Evolutionary conservation across 768 basidiomycete species (phyloP), one percentile per base, ranked within the genome.

Genomic region (Hericium coralloides): DNA sequence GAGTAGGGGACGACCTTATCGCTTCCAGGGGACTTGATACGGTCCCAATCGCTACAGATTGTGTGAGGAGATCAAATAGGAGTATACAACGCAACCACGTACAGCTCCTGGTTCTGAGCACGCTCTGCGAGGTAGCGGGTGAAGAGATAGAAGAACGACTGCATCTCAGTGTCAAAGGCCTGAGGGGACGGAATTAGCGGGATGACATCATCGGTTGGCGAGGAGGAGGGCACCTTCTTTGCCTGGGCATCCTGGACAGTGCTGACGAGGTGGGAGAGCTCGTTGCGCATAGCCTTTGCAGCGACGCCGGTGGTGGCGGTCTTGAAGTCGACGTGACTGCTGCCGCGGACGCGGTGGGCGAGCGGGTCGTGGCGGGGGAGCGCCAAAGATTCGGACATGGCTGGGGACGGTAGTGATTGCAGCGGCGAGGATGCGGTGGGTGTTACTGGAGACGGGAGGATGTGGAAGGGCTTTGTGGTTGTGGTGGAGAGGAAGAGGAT

Each of bases 251-350:
- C 90, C 61, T 83, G 77, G 68, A 95, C 89, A 60, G 86, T 87
- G 69, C 79, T 76, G 67, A 98, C 92, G 79, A 99, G 89, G 68
- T 83, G 83, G 72, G 88, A 88, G 74, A 99, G 87, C 77, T 98
- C 97, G 70, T 98, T 97, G 77, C 93, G 86, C 95, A 98, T 98
- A 56, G 93, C 79, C 77, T 97, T 98, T 84, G 81, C 78, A 17
- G 77, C 76, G 57, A 81, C 76, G 58, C 77, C 78, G 12, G 78
- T 80, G 39, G 75, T 95, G 61, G 95, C 95, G n/a, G 92, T 95
- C 79, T 95, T 94, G 84, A 95, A 95, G 75, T 98, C 89, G 76
- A 91, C 85, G 70, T 91, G 87, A 64, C 81, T 84, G 55, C 84
- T 82, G 63, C 89, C 89, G 58, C 89, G 83, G 55, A 80, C 81